phyloP scores from a whole-genome alignment of 1,284 basidiomycete genomes.

The Omphalotus olearius region DNA sequence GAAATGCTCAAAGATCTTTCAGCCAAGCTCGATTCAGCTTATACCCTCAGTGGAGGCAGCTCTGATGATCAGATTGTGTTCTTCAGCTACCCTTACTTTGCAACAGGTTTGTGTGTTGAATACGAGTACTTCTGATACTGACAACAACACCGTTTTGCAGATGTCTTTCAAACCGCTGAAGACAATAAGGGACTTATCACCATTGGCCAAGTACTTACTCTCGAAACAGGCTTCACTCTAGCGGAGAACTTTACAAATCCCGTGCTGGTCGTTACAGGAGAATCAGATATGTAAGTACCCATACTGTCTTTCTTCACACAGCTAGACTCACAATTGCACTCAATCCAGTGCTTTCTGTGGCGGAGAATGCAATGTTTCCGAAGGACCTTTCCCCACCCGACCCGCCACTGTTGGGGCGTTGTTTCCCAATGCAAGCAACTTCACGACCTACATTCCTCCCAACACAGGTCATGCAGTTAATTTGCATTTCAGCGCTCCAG shows the following conservation, averaged over 20 bases:
- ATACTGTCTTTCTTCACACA: slow-evolving; percentile 17
- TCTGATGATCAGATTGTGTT: slow-evolving; percentile 29
- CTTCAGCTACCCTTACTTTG: slow-evolving; percentile 33
- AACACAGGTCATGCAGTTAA: slow-evolving; percentile 23
- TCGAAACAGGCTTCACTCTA: slow-evolving; percentile 18
- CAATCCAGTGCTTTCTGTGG: slow-evolving; percentile 17
- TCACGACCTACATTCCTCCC: slow-evolving; percentile 15
- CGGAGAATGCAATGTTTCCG: slow-evolving; percentile 15
- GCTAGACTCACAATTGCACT: background rate
- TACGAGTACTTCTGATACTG: background rate
- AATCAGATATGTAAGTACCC: slow-evolving; percentile 30
- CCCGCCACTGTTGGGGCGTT: slow-evolving; percentile 14
- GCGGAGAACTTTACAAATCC: slow-evolving; percentile 26
- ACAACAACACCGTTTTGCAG: slow-evolving; percentile 18
- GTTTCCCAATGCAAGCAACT: slow-evolving; percentile 17
- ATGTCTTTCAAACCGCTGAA: slow-evolving; percentile 14
- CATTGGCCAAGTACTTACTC: slow-evolving; percentile 27
- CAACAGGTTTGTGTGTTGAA: slow-evolving; percentile 17
- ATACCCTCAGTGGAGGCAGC: slow-evolving; percentile 16
- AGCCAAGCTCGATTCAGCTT: background rate
- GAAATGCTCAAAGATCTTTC: background rate
- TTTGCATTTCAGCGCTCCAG: slow-evolving; percentile 17
- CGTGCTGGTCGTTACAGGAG: slow-evolving; percentile 33
- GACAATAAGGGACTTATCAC: slow-evolving; percentile 24
- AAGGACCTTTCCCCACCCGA: slow-evolving; percentile 1